Evolutionary conservation across 2,329 filamentous ascomycete genomes (phyloP), one percentile per base, ranked within the genome.

Genomic region (Colletotrichum liriopes): DNA sequence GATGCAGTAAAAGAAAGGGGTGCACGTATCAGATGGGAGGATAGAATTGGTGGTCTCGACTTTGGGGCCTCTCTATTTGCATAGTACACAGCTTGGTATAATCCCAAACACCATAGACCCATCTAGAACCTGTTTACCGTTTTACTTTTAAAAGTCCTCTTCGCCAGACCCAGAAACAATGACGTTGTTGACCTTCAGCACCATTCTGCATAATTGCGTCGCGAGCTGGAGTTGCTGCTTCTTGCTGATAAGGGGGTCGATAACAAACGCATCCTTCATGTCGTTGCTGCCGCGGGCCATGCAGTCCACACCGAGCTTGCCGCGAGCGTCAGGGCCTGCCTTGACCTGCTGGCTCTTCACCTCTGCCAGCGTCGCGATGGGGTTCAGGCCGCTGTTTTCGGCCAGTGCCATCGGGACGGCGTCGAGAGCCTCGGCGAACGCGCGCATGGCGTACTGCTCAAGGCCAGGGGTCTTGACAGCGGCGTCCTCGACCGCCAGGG

Each of bases 381-480:
- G 94, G 84, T 94, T 97, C 74, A 98, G 87, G 74, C 96, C 96
- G 77, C 94, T 97, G 89, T 99, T 99, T 89, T 99, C 96, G 12
- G 96, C 95, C 73, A 99, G 89, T 2, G 96, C 94, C 94, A 99
- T 96, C 43, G 96, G 96, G 1, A 99, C 89, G 1, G 94, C 89
- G 82, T 99, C 96, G 45, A 99, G 90, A 6, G 96, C 97, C 83
- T 98, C 96, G 73, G 96, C 91, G 81, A 99, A 99, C 32, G 96
- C 96, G 74, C 96, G 94, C 96, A 99, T 99, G 76, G 96, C 95
- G 83, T 99, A 99, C 85, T 99, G 96, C 85, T 98, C 96, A 49
- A 99, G 90, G n/a, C 96, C 96, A 32, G 95, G 94, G 64, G 94
- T 98, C 91, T 97, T 94, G 79, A 95, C 92, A 54, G 96, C 96